phyloP scores from a whole-genome alignment of 176 grass and related monocot genomes.

The Oryza glaberrima region DNA sequence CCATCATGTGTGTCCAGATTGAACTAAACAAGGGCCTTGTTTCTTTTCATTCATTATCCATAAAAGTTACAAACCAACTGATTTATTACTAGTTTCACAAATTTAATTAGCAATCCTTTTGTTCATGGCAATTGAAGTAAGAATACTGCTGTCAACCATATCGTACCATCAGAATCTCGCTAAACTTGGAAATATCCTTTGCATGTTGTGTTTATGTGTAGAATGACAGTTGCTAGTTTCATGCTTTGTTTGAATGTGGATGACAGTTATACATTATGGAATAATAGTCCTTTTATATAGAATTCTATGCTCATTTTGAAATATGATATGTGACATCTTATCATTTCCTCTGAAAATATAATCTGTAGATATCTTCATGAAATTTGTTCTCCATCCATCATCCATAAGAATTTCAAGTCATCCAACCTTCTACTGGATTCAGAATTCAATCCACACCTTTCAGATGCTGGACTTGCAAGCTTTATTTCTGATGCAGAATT shows the following conservation, averaged over 20 bases:
- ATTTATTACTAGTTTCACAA: constrained; percentile 24
- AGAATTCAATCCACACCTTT: constrained; percentile 84
- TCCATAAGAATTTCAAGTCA: constrained; percentile 98
- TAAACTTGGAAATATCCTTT: constrained; percentile 29
- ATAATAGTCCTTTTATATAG: not conserved
- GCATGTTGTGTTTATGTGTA: not conserved
- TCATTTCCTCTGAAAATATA: constrained; percentile 28
- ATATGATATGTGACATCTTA: constrained; percentile 28
- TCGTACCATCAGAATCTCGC: constrained; percentile 12
- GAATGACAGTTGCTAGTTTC: not conserved
- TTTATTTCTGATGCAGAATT: constrained; percentile 76
- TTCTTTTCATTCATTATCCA: constrained; percentile 2
- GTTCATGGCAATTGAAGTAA: not conserved
- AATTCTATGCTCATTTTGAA: constrained; percentile 15
- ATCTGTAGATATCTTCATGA: constrained; percentile 84
- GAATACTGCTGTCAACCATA: constrained; percentile 14
- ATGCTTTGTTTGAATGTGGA: not conserved
- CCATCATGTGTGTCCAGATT: constrained; percentile 11
- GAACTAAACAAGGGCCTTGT: constrained; percentile 11
- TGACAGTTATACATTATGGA: constrained; percentile 5
- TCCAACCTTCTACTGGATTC: constrained; percentile 87
- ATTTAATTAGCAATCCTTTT: not conserved
- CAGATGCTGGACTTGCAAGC: constrained; percentile 73
- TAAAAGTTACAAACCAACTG: not conserved
- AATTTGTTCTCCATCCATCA: constrained; percentile 75